Evolutionary conservation across 352 stramenopile species (phyloP), one percentile per base, ranked within the genome.

Genomic region (Phytopythium kandeliae): DNA sequence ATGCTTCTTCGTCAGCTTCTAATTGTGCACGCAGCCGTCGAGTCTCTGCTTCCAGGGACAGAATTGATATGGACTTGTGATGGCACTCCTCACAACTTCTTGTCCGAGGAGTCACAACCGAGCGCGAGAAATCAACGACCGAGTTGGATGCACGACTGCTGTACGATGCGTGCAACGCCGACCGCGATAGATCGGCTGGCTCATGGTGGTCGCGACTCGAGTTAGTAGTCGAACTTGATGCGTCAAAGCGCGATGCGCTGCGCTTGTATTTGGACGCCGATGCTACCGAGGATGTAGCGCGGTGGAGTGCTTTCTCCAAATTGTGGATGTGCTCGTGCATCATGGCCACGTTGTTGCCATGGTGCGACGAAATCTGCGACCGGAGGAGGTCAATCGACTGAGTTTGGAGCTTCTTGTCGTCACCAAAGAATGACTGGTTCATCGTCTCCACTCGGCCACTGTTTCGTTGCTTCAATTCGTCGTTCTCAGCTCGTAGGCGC

Each of bases 301-400:
- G 53, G 11, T 70, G 58, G 19, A 81, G 25, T 7, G 64, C 59
- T 24, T 66, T 67, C 38, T 85, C 74, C 5, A 88, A 63, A 6
- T 61, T 63, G n/a, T 65, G 59, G 34, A 88, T 74, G 28, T 88
- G 75, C 17, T 82, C 70, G 28, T 85, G 67, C 16, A 88, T 61
- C 28, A 81, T 61, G 6, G 63, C 51, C 15, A 88, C 52, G 24
- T 79, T 81, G 34, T 72, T 72, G 26, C 76, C 58, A 13, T 84
- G 74, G 44, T 86, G 74, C 0, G 65, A 69, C 1, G 71, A 78
- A 16, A 88, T 52, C 43, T 86, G 67, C 0, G 67, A 72, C 0
- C 74, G 71, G 15, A 88, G 48, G n/a, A 77, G 35, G 21, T 80
- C 48, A 38, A 86, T 83, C 34, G 72, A 58, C 7, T 63, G 63